Evolutionary conservation across 805 yeast species (phyloP).

Genomic region (Tetrapisispora nanseiensis): DNA sequence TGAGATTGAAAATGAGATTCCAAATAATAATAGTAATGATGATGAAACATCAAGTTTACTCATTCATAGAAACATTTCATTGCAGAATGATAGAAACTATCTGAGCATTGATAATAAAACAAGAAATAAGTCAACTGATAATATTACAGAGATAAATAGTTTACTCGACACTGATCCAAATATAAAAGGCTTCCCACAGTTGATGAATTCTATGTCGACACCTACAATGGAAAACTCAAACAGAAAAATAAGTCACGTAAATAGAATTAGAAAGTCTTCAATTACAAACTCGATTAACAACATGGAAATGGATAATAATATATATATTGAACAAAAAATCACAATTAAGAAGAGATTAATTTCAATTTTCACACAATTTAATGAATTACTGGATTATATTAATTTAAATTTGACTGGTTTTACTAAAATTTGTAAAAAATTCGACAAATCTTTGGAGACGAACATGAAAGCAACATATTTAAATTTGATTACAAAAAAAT

Average conservation of each 20-base stretch:
- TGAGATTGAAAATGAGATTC: not conserved
- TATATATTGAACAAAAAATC: constrained; percentile 5
- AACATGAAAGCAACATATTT: constrained; percentile 52
- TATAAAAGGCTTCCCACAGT: constrained; percentile 1
- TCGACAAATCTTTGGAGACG: constrained; percentile 71
- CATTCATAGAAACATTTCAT: constrained; percentile 1
- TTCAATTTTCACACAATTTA: constrained; percentile 58
- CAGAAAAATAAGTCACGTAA: not conserved
- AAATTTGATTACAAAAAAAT: constrained; percentile 34
- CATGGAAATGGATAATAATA: constrained; percentile 3
- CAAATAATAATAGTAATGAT: not conserved
- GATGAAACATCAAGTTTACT: not conserved
- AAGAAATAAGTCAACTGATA: not conserved
- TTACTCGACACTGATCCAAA: not conserved
- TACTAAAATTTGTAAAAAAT: constrained; percentile 81
- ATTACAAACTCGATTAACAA: constrained; percentile 2
- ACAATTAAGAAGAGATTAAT: constrained; percentile 51
- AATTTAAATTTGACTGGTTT: constrained; percentile 86
- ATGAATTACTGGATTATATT: constrained; percentile 74
- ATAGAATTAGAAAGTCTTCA: constrained; percentile 1
- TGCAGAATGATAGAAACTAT: constrained; percentile 2
- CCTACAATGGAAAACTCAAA: not conserved
- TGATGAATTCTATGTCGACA: constrained; percentile 1
- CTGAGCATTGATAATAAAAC: not conserved
- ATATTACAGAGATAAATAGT: not conserved